A percentile compares a stretch with the other conserved stretches of the same genome.
Evolutionary conservation across 1,139 yeast species (phyloP).

Genomic region (Yamadazyma aaseri): DNA sequence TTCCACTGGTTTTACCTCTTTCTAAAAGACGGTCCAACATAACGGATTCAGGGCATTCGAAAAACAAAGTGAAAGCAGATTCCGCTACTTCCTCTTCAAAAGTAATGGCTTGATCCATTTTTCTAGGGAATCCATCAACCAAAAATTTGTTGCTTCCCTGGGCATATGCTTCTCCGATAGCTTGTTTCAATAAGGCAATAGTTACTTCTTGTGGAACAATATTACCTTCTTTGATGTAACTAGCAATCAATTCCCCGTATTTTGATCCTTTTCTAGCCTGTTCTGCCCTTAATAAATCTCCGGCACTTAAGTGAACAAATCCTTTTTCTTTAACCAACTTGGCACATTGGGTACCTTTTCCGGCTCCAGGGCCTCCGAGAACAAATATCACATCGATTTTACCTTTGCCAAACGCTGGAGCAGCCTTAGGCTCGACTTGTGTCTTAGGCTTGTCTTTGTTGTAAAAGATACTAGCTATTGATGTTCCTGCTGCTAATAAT

Average conservation of each 20-base stretch:
- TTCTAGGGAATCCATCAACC: slow-evolving; percentile 96
- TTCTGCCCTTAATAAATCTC: slow-evolving; percentile 91
- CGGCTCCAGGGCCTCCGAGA: slow-evolving; percentile 90
- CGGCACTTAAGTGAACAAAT: slow-evolving; percentile 89
- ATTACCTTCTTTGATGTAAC: slow-evolving; percentile 79
- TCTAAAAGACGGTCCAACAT: slow-evolving; percentile 84
- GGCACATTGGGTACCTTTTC: slow-evolving; percentile 96
- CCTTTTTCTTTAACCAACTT: slow-evolving; percentile 76
- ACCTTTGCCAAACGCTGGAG: slow-evolving; percentile 54
- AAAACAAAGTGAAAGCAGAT: slow-evolving; percentile 79
- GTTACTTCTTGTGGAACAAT: slow-evolving; percentile 98
- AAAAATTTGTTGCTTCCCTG: slow-evolving; percentile 62
- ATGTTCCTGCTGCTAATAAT: slow-evolving; percentile 45
- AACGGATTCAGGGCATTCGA: slow-evolving; percentile 89
- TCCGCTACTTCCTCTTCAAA: slow-evolving; percentile 81
- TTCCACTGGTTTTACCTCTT: slow-evolving; percentile 93
- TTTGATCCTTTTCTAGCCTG: slow-evolving; percentile 80
- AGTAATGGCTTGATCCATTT: slow-evolving; percentile 95
- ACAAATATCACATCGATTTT: slow-evolving; percentile 82
- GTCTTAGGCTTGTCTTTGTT: slow-evolving; percentile 47
- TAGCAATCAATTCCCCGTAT: slow-evolving; percentile 82
- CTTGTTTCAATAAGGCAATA: slow-evolving; percentile 75
- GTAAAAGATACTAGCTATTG: slow-evolving; percentile 43
- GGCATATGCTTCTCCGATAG: slow-evolving; percentile 56
- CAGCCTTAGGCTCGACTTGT: slow-evolving; percentile 42